Conservation (phyloP, 352 stramenopile genomes). For the Globisporangium mamillatum region DNA sequence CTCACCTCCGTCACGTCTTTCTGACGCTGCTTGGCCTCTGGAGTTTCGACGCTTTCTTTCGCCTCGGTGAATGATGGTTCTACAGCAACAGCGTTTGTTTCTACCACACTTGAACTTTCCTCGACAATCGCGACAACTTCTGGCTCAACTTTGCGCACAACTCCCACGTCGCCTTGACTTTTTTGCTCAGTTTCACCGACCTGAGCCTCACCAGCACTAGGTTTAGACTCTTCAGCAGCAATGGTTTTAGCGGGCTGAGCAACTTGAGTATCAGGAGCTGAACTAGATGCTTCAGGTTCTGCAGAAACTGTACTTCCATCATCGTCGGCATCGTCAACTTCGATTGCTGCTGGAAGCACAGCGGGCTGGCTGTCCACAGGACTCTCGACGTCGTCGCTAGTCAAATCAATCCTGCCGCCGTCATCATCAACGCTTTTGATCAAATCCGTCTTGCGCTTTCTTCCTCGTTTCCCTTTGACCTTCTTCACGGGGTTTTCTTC, state of each 20-base stretch:
- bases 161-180: not conserved
- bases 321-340: not conserved
- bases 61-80: not conserved
- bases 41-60: not conserved
- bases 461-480: conserved; percentile 21
- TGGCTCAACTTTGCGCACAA: not conserved
- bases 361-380: not conserved
- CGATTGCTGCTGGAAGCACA: too few relatives aligned
- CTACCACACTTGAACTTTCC: not conserved
- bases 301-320: not conserved
- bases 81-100: not conserved
- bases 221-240: not conserved
- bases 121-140: not conserved
- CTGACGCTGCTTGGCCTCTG: not conserved
- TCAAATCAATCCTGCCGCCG: conserved; percentile 31
- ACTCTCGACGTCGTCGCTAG: conserved; percentile 16
- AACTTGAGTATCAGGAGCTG: not conserved
- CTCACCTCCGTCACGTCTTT: conserved; percentile 9
- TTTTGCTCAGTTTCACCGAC: not conserved
- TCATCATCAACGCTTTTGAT: conserved; percentile 10
- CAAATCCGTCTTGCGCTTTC: conserved; percentile 9
- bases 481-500: conserved; percentile 28
- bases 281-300: not conserved
- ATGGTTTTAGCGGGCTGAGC: not conserved
- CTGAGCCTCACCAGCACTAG: not conserved